phyloP scores from a whole-genome alignment of 2,329 filamentous ascomycete genomes.

The Biscogniauxia marginata region DNA sequence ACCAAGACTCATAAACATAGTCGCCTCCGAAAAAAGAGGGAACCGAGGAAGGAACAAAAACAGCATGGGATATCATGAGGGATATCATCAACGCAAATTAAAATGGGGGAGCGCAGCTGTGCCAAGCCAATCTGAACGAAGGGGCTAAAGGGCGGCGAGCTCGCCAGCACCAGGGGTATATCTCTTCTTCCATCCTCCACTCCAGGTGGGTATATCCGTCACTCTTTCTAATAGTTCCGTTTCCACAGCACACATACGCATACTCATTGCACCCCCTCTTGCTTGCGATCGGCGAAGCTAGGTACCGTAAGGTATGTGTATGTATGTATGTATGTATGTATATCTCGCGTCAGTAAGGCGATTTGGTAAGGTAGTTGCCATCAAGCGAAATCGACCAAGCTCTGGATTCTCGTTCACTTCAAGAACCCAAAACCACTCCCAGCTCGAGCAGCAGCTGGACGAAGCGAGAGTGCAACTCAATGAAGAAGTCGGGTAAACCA shows the following conservation, averaged over 20 bases:
- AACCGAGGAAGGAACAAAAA: not conserved
- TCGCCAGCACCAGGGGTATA: not conserved
- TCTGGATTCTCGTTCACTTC: constrained; percentile 2
- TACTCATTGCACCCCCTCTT: not conserved
- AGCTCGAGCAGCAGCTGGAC: constrained; percentile 62
- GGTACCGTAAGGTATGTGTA: not conserved
- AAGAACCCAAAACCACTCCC: constrained; percentile 53
- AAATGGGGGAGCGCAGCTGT: not conserved
- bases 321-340: no score
- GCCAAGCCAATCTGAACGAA: not conserved
- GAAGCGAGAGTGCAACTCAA: constrained; percentile 63
- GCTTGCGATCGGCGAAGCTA: not conserved
- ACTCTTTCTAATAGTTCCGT: not conserved
- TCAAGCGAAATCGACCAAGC: not conserved
- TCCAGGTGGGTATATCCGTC: constrained; percentile 4
- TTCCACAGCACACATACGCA: not conserved
- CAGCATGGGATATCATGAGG: not conserved
- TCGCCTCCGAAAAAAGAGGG: not conserved
- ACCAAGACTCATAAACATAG: no score
- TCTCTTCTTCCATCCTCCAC: not conserved
- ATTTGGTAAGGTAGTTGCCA: not conserved
- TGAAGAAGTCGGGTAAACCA: constrained; percentile 66
- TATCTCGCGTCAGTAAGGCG: not conserved
- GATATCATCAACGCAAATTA: not conserved
- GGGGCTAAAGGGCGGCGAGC: not conserved